These are phyloP conservation scores for Physcomitrium patens DNA, from an alignment of 225 moss, liverwort and hornwort genomes.

Conservation along the genomic window DNA sequence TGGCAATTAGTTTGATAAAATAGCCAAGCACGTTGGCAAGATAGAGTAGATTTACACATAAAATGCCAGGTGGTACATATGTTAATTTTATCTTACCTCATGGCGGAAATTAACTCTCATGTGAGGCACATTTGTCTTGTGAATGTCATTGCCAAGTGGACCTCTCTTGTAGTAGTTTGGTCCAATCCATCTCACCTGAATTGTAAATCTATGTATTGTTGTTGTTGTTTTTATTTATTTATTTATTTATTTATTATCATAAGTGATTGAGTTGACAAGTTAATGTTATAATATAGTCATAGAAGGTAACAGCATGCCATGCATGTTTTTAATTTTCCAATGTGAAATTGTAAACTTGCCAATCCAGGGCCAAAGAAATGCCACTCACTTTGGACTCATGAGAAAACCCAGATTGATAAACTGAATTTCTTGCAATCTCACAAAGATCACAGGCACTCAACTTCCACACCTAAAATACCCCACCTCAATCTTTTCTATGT, in stretches of 20 bases:
- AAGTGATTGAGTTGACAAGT: background rate
- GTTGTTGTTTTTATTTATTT: no score
- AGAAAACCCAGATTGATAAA: conserved; percentile 89
- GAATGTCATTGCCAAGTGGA: conserved; percentile 88
- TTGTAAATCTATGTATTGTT: no score
- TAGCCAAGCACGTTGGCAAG: no score
- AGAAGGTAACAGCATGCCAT: no score
- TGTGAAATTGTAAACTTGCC: background rate
- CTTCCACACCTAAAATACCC: conserved; percentile 80
- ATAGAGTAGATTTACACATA: no score
- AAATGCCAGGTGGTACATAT: no score
- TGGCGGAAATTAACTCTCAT: conserved; percentile 95
- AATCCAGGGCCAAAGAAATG: background rate
- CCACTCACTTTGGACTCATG: conserved; percentile 64
- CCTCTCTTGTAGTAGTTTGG: conserved; percentile 77
- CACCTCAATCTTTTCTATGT: no score
- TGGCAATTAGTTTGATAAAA: no score
- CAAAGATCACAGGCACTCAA: conserved; percentile 93
- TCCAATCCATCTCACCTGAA: conserved; percentile 86
- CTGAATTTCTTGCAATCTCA: conserved; percentile 91
- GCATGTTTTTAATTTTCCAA: no score
- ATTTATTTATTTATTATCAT: no score
- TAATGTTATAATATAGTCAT: background rate
- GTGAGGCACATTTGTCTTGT: conserved; percentile 96
- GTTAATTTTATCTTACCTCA: conserved; percentile 48